phyloP scores from a whole-genome alignment of 192 early-diverging fungal genomes.

The Backusella tarrabulga region DNA sequence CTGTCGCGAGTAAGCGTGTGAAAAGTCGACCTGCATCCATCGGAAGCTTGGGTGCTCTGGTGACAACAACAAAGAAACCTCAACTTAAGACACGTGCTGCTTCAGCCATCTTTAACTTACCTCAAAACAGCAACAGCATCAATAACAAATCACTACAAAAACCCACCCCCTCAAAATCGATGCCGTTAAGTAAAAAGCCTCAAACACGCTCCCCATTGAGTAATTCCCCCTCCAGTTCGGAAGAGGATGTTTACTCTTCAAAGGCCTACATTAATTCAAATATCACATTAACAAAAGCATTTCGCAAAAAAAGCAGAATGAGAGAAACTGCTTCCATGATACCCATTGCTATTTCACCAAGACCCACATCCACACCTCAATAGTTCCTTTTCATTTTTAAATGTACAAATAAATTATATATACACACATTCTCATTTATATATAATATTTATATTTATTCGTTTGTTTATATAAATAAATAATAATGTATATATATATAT shows the following conservation, averaged over 20 bases:
- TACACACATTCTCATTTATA: not conserved
- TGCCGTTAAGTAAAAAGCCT: slow-evolving; percentile 11
- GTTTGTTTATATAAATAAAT: not conserved
- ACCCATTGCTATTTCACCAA: slow-evolving; percentile 16
- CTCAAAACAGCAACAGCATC: not conserved
- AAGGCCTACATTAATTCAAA: slow-evolving; percentile 9
- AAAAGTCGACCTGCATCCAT: slow-evolving; percentile 11
- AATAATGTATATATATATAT: not conserved
- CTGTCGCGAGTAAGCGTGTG: not conserved
- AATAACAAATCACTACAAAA: not conserved
- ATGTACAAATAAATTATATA: slow-evolving; percentile 1
- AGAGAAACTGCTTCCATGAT: slow-evolving; percentile 11
- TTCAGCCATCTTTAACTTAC: slow-evolving; percentile 12
- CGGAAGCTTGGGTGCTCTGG: slow-evolving; percentile 4
- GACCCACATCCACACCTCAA: slow-evolving; percentile 2
- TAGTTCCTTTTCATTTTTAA: not conserved
- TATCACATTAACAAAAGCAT: slow-evolving; percentile 11
- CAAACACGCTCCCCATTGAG: not conserved
- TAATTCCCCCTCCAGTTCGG: not conserved
- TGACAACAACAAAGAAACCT: slow-evolving; percentile 3
- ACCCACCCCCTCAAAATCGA: slow-evolving; percentile 9
- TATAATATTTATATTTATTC: not conserved
- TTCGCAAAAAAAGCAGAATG: slow-evolving; percentile 13
- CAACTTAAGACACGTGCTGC: slow-evolving; percentile 7
- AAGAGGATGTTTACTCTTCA: slow-evolving; percentile 6